A percentile compares a stretch with the other conserved stretches of the same genome.
These are phyloP conservation scores for Macrolepiota dolichaula DNA, from an alignment of 768 basidiomycete species.

Conservation along the genomic window DNA sequence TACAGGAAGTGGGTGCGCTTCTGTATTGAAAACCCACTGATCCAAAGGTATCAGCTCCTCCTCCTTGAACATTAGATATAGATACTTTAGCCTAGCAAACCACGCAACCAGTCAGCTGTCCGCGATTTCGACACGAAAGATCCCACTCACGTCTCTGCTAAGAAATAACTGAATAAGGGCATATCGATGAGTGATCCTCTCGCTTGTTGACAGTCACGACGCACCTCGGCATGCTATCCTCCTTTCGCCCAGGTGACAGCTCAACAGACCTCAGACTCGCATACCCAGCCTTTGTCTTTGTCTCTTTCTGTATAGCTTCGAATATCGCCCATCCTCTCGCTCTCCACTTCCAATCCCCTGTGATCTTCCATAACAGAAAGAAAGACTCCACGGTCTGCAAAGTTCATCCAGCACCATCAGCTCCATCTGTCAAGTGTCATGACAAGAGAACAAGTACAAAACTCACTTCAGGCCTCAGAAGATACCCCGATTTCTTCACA, in stretches of 20 bases:
- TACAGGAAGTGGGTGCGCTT: slow-evolving; percentile 76
- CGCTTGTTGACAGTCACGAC: slow-evolving; percentile 13
- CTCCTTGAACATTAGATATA: slow-evolving; percentile 66
- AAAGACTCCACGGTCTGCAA: slow-evolving; percentile 68
- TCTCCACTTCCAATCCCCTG: slow-evolving; percentile 67
- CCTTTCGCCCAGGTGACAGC: slow-evolving; percentile 29
- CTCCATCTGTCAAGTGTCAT: not conserved
- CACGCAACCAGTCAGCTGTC: not conserved
- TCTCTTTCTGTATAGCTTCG: slow-evolving; percentile 56
- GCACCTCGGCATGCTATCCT: slow-evolving; percentile 75
- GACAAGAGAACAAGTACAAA: not conserved
- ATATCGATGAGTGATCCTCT: not conserved
- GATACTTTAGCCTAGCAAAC: slow-evolving; percentile 58
- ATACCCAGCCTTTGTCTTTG: slow-evolving; percentile 61
- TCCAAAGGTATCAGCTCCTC: slow-evolving; percentile 57
- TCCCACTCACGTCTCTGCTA: slow-evolving; percentile 43
- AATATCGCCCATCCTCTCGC: slow-evolving; percentile 71
- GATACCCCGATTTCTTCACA: slow-evolving; percentile 41
- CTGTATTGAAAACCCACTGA: slow-evolving; percentile 61
- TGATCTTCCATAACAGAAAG: slow-evolving; percentile 68
- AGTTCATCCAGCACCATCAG: slow-evolving; percentile 1
- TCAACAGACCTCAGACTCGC: slow-evolving; percentile 53
- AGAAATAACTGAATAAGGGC: slow-evolving; percentile 37
- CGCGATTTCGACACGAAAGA: not conserved
- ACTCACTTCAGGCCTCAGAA: slow-evolving; percentile 70